Conservation (phyloP, 257 asterid genomes). For the Ophiorrhiza pumila region DNA sequence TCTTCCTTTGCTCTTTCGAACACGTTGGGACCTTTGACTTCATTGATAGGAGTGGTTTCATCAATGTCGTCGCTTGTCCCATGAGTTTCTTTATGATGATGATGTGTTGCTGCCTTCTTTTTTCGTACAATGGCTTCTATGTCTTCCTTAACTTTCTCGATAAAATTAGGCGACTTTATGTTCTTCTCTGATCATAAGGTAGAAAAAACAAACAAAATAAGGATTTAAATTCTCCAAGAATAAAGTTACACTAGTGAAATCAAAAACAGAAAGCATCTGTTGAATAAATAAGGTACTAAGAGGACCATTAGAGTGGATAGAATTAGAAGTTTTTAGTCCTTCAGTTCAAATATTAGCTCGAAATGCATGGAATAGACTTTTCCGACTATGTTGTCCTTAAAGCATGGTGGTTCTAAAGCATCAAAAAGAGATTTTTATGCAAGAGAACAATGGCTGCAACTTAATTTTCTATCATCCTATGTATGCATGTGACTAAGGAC, state of each 20-base stretch:
- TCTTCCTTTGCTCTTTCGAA: constrained; percentile 91
- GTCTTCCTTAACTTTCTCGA: constrained; percentile 35
- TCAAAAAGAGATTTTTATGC: background rate
- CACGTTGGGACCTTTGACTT: constrained; percentile 67
- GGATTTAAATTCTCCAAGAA: background rate
- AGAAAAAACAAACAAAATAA: background rate
- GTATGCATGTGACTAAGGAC: background rate
- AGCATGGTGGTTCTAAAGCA: background rate
- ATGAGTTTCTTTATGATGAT: constrained; percentile 70
- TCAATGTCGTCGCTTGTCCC: constrained; percentile 62
- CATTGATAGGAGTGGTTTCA: constrained; percentile 45
- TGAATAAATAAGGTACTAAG: background rate
- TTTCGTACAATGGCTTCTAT: constrained; percentile 21
- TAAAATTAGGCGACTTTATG: constrained; percentile 24
- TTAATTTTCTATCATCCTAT: background rate
- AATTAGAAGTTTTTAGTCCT: background rate
- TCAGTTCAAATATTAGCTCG: no score
- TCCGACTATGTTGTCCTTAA: background rate
- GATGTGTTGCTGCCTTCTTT: constrained; percentile 27
- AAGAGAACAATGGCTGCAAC: background rate
- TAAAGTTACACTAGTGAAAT: background rate
- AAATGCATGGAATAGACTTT: background rate
- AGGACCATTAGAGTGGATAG: background rate
- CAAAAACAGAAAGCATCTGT: background rate
- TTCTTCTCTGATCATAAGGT: constrained; percentile 33